Conservation (phyloP, 2,329 filamentous ascomycete species). For the Albophoma yamanashiensis region DNA sequence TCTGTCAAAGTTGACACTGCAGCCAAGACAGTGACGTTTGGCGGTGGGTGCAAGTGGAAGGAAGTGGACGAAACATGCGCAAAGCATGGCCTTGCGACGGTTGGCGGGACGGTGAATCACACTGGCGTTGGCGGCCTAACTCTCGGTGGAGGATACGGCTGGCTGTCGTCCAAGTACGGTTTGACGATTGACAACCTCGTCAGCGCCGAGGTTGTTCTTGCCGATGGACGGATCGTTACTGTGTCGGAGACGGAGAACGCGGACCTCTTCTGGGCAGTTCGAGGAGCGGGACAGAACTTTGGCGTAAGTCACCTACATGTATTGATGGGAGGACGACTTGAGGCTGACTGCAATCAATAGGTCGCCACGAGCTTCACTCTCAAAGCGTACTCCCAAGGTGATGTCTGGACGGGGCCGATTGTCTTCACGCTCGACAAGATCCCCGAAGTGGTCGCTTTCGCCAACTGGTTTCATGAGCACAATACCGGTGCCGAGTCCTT, state of each 20-base stretch:
- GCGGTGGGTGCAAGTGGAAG: conserved; percentile 41
- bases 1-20: conserved; percentile 34
- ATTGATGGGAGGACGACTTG: background rate
- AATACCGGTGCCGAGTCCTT: conserved; percentile 13
- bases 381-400: conserved; percentile 17
- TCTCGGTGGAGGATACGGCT: conserved; percentile 48
- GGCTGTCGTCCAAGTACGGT: conserved; percentile 42
- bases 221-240: conserved; percentile 22
- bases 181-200: conserved; percentile 33
- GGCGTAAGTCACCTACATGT: conserved; percentile 19
- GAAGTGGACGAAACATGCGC: conserved; percentile 42
- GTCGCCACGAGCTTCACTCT: conserved; percentile 26
- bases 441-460: conserved; percentile 16
- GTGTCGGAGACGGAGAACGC: conserved; percentile 31
- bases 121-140: conserved; percentile 51
- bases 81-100: conserved; percentile 41
- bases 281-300: conserved; percentile 30
- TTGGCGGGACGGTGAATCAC: conserved; percentile 52
- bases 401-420: conserved; percentile 19
- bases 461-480: conserved; percentile 15
- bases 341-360: background rate
- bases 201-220: conserved; percentile 26
- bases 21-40: conserved; percentile 32
- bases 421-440: conserved; percentile 15
- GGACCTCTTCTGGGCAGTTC: conserved; percentile 30